Conservation (phyloP, 2,329 filamentous ascomycete genomes). For the Aspergillus spinulosporus region DNA sequence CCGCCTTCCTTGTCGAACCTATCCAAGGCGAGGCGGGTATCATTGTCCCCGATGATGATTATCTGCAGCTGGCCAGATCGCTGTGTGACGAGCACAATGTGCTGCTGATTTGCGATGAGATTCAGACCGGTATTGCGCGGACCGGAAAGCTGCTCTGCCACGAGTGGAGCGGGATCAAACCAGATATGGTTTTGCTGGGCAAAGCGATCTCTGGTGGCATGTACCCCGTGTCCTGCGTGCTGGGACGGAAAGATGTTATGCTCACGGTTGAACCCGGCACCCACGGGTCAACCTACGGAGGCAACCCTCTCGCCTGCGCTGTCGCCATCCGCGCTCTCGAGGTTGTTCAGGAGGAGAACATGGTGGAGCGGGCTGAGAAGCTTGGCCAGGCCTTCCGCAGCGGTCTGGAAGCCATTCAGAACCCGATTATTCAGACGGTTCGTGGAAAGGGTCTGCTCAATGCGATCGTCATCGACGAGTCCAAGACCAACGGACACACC, state of each 20-base stretch:
- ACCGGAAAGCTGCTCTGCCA: constrained; percentile 93
- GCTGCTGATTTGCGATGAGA: constrained; percentile 95
- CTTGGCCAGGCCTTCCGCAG: constrained; percentile 82
- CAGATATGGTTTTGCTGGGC: constrained; percentile 89
- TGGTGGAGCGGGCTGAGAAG: constrained; percentile 78
- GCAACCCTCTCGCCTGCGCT: constrained; percentile 92
- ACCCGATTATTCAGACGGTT: constrained; percentile 76
- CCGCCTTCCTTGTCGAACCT: constrained; percentile 91
- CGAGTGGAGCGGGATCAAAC: constrained; percentile 93
- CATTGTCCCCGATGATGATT: constrained; percentile 87
- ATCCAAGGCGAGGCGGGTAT: constrained; percentile 98
- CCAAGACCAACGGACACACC: constrained; percentile 76
- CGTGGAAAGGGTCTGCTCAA: constrained; percentile 94
- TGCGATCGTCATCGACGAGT: constrained; percentile 93
- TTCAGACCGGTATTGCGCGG: constrained; percentile 94
- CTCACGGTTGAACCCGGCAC: constrained; percentile 93
- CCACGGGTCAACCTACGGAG: constrained; percentile 97
- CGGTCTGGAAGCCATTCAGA: constrained; percentile 72
- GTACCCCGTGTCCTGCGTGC: constrained; percentile 96
- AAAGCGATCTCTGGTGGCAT: constrained; percentile 98
- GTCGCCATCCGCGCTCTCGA: constrained; percentile 94
- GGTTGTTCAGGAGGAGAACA: constrained; percentile 85
- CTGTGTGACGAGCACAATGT: constrained; percentile 96
- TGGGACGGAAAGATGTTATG: constrained; percentile 89
- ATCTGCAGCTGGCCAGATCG: constrained; percentile 74